phyloP scores from a whole-genome alignment of 805 yeast genomes.

The Cephaloascus fragrans region DNA sequence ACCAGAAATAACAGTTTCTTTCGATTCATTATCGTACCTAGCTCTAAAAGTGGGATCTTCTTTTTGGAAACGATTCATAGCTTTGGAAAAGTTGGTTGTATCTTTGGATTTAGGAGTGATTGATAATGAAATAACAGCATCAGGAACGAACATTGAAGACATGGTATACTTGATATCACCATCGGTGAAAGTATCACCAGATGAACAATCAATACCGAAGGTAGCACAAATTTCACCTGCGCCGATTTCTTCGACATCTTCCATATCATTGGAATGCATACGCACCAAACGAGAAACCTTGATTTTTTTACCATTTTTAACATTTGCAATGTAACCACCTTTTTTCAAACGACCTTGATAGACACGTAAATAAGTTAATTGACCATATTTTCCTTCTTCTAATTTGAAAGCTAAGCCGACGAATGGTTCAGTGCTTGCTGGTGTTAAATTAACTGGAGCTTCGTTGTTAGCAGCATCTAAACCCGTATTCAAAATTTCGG shows the following conservation, averaged over 20 bases:
- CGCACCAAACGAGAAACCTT: constrained; percentile 91
- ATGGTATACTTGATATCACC: constrained; percentile 74
- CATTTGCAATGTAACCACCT: constrained; percentile 82
- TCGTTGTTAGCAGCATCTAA: constrained; percentile 62
- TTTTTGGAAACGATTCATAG: constrained; percentile 93
- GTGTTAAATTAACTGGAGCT: constrained; percentile 61
- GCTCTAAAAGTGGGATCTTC: constrained; percentile 99
- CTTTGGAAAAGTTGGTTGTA: constrained; percentile 83
- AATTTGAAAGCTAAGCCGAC: constrained; percentile 98
- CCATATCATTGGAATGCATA: constrained; percentile 99
- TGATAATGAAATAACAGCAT: constrained; percentile 92
- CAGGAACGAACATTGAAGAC: constrained; percentile 98
- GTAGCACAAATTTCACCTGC: constrained; percentile 99
- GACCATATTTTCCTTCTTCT: constrained; percentile 98
- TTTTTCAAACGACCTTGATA: constrained; percentile 93
- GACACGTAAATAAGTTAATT: constrained; percentile 91
- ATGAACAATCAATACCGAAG: constrained; percentile 96
- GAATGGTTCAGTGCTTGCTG: constrained; percentile 69
- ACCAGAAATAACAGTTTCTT: constrained; percentile 91
- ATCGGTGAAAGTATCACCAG: constrained; percentile 96
- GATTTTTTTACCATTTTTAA: constrained; percentile 86
- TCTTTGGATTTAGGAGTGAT: constrained; percentile 85
- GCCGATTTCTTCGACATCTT: constrained; percentile 89
- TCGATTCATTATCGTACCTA: constrained; percentile 78
- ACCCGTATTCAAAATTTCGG: constrained; percentile 86